These are phyloP conservation scores for Russula sp. DNA, from an alignment of 768 basidiomycete genomes.

Conservation along the genomic window DNA sequence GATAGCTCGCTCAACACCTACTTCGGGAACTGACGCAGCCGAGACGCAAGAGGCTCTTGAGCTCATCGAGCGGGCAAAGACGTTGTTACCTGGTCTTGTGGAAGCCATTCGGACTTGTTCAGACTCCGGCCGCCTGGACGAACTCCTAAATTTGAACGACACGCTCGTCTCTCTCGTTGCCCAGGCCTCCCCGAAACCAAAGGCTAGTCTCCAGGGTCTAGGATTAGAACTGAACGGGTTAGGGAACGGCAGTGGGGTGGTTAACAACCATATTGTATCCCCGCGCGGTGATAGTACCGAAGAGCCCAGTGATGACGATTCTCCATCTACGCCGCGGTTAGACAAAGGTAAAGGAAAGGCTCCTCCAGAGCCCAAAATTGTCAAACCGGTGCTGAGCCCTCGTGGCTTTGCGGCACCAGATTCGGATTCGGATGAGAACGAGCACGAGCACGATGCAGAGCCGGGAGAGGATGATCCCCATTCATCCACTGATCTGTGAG, in stretches of 20 bases:
- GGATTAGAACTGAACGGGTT: slow-evolving; percentile 25
- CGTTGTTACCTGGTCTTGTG: slow-evolving; percentile 52
- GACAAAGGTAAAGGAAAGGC: slow-evolving; percentile 81
- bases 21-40: slow-evolving; percentile 26
- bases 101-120: slow-evolving; percentile 53
- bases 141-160: slow-evolving; percentile 72
- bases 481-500: slow-evolving; percentile 30
- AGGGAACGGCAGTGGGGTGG: not conserved
- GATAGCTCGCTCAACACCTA: slow-evolving; percentile 32
- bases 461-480: slow-evolving; percentile 33
- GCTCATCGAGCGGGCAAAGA: slow-evolving; percentile 49
- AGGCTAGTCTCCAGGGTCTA: slow-evolving; percentile 21
- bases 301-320: slow-evolving; percentile 35
- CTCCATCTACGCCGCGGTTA: slow-evolving; percentile 56
- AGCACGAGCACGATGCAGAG: slow-evolving; percentile 44
- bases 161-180: slow-evolving; percentile 57
- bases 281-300: slow-evolving; percentile 7
- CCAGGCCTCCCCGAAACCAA: slow-evolving; percentile 32
- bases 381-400: slow-evolving; percentile 71
- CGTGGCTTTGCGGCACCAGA: slow-evolving; percentile 32
- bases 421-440: slow-evolving; percentile 50
- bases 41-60: slow-evolving; percentile 37
- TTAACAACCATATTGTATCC: slow-evolving; percentile 7
- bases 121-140: slow-evolving; percentile 60
- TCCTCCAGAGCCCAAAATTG: slow-evolving; percentile 62